Evolutionary conservation across 768 basidiomycete species (phyloP).

Genomic region (Phanerochaete sordida): DNA sequence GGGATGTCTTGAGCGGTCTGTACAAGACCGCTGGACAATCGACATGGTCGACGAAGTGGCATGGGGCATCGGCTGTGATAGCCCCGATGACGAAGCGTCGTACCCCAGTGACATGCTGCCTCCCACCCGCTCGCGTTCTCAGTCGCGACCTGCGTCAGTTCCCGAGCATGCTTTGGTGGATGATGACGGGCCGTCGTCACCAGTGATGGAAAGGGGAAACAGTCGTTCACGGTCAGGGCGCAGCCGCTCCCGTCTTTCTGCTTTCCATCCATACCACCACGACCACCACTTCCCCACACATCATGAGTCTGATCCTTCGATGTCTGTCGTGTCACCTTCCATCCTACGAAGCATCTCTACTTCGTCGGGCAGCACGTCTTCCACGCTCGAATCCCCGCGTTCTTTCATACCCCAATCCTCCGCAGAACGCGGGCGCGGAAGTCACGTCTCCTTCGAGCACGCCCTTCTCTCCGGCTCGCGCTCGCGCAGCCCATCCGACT

Average conservation of each 20-base stretch:
- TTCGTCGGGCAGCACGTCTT: conserved; percentile 14
- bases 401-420: conserved; percentile 6
- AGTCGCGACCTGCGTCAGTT: background rate
- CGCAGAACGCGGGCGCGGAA: conserved; percentile 14
- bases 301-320: conserved; percentile 12
- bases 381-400: conserved; percentile 9
- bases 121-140: conserved; percentile 18
- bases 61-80: conserved; percentile 75
- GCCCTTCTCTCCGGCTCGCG: conserved; percentile 31
- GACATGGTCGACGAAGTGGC: conserved; percentile 74
- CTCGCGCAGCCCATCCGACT: conserved; percentile 46
- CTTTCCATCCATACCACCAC: conserved; percentile 5
- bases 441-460: conserved; percentile 5
- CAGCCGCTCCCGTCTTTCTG: background rate
- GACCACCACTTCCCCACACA: conserved; percentile 1
- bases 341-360: conserved; percentile 23
- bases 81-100: conserved; percentile 35
- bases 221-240: conserved; percentile 5
- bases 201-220: background rate
- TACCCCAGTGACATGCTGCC: conserved; percentile 25
- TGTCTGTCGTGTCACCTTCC: conserved; percentile 21
- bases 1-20: conserved; percentile 74
- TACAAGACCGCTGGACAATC: conserved; percentile 72
- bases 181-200: background rate
- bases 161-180: background rate